Conservation (phyloP, 73 alveolate genomes). For the Tetrahymena malaccensis region DNA sequence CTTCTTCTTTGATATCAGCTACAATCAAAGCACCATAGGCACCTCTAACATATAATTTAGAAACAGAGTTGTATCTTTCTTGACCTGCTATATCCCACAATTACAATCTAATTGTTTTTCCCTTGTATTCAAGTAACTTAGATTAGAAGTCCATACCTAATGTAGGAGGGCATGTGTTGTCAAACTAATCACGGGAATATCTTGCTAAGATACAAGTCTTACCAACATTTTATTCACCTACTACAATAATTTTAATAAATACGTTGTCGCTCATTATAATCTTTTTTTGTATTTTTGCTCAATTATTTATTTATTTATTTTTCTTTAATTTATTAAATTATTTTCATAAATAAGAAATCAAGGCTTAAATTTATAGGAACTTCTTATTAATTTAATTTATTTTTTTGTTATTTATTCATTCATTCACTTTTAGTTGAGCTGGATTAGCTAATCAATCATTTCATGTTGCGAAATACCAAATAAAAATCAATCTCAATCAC, state of each 20-base stretch:
- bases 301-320: not conserved
- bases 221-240: conserved; percentile 39
- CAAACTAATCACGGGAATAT: conserved; percentile 30
- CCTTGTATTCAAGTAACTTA: conserved; percentile 21
- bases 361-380: not conserved
- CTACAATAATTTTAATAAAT: conserved; percentile 33
- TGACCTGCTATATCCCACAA: conserved; percentile 47
- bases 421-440: not conserved
- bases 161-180: conserved; percentile 36
- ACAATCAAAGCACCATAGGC: conserved; percentile 37
- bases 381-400: no score
- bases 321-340: not conserved
- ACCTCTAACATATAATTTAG: conserved; percentile 40
- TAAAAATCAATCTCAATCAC: not conserved
- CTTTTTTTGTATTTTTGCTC: not conserved
- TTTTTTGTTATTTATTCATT: no score
- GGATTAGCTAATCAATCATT: not conserved
- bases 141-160: conserved; percentile 37
- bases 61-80: conserved; percentile 34
- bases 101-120: conserved; percentile 28
- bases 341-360: not conserved
- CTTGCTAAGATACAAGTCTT: conserved; percentile 29
- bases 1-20: conserved; percentile 16
- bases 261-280: conserved; percentile 29
- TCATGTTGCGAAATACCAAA: not conserved